Evolutionary conservation across 129 eudicot genomes (phyloP), one percentile per base, ranked within the genome.

Genomic region (Flaveria brownii): DNA sequence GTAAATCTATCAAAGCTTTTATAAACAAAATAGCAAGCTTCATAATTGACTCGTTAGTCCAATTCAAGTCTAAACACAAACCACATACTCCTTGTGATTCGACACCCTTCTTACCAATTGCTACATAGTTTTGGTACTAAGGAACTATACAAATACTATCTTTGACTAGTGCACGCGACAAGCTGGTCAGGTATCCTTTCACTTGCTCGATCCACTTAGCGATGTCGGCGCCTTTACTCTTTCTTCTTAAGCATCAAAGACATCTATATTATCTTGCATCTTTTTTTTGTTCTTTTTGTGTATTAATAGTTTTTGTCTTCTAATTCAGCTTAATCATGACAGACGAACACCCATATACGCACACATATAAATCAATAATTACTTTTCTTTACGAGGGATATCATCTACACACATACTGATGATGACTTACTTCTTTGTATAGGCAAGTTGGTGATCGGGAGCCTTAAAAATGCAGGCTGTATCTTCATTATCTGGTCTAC

Each of bases 351-450:
- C 18, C 20, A 42, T 14, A 36, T 23, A 73, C 70, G 42, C 61
- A 74, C 77, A n/a, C 33, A 57, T 10, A 57, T 2, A 57, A 57
- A 57, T 57, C 64, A 57, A 57, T 22, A 57, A 20, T 5, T 18
- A 55, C 17, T 55, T 55, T n/a, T 55, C 25, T 55, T 17, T 18
- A 17, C 10, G 6, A 17, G 13, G 10, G 25, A 55, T 17, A 54
- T 54, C 61, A 17, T 17, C 61, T 18, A 73, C 57, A 43, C 52
- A 55, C 9, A 42, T 62, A 23, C 2, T 59, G 3, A 60, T 16
- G 2, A 75, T 64, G 80, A 75, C 80, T 62, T 75, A 75, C 80
- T 64, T 63, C 79, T 26, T 49, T 0, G 9, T 52, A 75, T 1
- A 64, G 20, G 64, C 72, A 12, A 10, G 72, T 18, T 75, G 18